Evolutionary conservation across 768 basidiomycete species (phyloP).

Genomic region (Panaeolus papilionaceus): DNA sequence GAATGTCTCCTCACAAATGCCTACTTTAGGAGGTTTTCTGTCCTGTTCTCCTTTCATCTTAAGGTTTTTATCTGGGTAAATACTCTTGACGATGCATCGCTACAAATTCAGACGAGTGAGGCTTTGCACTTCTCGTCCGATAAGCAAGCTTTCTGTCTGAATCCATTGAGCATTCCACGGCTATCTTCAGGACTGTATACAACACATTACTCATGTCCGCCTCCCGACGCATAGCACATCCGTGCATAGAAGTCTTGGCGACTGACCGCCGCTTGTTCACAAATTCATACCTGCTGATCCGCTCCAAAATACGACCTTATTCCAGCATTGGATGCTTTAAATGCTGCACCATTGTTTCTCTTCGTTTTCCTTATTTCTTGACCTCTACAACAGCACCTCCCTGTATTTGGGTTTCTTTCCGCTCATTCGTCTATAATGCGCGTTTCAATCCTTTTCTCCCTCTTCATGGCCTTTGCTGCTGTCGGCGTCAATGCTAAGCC

Average conservation of each 20-base stretch:
- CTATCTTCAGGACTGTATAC: not conserved
- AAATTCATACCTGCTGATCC: not conserved
- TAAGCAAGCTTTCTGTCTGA: not conserved
- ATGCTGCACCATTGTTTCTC: not conserved
- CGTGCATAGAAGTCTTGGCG: constrained; percentile 9
- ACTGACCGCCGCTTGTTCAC: not conserved
- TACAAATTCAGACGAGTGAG: no score
- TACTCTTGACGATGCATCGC: no score
- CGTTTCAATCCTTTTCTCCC: not conserved
- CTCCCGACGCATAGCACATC: not conserved
- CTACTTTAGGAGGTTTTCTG: not conserved
- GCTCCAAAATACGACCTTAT: not conserved
- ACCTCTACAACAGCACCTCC: not conserved
- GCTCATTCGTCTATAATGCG: constrained; percentile 9
- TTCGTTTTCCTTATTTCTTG: not conserved
- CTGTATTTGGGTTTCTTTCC: not conserved
- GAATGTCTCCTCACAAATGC: not conserved
- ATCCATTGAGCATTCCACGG: not conserved
- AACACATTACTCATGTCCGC: not conserved
- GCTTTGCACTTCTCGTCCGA: not conserved
- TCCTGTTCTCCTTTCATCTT: not conserved
- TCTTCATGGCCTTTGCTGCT: not conserved
- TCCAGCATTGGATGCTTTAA: constrained; percentile 3
- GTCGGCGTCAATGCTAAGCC: not conserved
- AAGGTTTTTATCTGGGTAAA: no score